phyloP scores from a whole-genome alignment of 1,284 basidiomycete genomes.

The Phellopilus nigrolimitatus region DNA sequence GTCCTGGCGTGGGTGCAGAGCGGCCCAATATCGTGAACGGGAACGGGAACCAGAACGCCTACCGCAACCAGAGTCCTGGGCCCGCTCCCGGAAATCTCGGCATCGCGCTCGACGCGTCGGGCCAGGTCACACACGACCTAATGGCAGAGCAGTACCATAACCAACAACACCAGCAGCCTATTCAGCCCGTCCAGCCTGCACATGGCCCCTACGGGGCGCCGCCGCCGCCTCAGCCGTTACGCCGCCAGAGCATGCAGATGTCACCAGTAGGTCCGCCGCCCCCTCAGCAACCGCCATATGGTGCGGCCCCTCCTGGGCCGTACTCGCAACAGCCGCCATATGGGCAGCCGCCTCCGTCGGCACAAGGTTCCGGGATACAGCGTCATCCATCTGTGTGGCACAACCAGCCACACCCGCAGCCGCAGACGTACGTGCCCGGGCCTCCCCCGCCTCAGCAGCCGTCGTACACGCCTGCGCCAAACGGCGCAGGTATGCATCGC shows the following conservation, averaged over 20 bases:
- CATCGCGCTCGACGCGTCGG: slow-evolving; percentile 73
- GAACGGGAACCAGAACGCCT: slow-evolving; percentile 30
- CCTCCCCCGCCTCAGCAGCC: slow-evolving; percentile 29
- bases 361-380: slow-evolving; percentile 11
- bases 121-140: slow-evolving; percentile 74
- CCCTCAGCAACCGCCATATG: slow-evolving; percentile 9
- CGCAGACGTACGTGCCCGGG: slow-evolving; percentile 26
- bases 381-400: slow-evolving; percentile 14
- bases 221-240: too few species aligned
- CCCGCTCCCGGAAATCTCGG: slow-evolving; percentile 48
- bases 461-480: slow-evolving; percentile 26
- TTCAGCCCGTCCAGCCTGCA: slow-evolving; percentile 15
- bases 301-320: slow-evolving; percentile 7
- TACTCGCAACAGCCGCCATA: slow-evolving; percentile 11
- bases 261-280: slow-evolving; percentile 14
- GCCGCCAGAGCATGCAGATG: slow-evolving; percentile 16
- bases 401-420: slow-evolving; percentile 27
- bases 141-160: slow-evolving; percentile 58
- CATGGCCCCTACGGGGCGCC: slow-evolving; percentile 1
- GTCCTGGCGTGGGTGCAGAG: too few species aligned
- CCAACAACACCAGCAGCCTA: slow-evolving; percentile 27
- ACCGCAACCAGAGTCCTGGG: slow-evolving; percentile 27
- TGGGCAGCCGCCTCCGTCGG: slow-evolving; percentile 10
- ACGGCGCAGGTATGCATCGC: slow-evolving; percentile 20
- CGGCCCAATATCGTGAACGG: slow-evolving; percentile 38